These are phyloP conservation scores for Choanephora cucurbitarum DNA, from an alignment of 371 early-diverging fungal species.

Conservation along the genomic window DNA sequence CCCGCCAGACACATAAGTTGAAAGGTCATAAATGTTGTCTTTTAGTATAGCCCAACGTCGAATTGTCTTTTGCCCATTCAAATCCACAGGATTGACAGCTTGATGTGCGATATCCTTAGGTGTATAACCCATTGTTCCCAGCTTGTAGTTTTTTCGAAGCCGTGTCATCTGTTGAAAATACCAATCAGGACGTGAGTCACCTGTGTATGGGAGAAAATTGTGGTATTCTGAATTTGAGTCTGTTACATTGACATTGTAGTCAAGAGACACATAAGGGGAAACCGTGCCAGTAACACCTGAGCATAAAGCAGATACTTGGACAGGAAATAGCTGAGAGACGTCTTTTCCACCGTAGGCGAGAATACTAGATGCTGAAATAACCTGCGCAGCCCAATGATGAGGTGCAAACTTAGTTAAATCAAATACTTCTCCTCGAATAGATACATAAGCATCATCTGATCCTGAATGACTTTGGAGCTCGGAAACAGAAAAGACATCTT, in stretches of 20 bases:
- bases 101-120: constrained; percentile 32
- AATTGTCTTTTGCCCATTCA: constrained; percentile 14
- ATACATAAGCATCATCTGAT: constrained; percentile 52
- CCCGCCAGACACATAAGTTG: constrained; percentile 51
- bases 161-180: constrained; percentile 51
- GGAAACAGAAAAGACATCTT: constrained; percentile 62
- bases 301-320: constrained; percentile 67
- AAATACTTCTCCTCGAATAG: constrained; percentile 75
- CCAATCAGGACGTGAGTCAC: constrained; percentile 55
- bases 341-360: constrained; percentile 70
- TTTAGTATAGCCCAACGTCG: constrained; percentile 58
- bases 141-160: constrained; percentile 54
- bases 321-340: constrained; percentile 68
- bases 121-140: constrained; percentile 44
- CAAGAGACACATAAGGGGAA: constrained; percentile 33
- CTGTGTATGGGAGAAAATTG: constrained; percentile 40
- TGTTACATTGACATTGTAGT: constrained; percentile 41
- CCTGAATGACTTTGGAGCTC: constrained; percentile 43
- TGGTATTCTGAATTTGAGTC: constrained; percentile 43
- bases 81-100: constrained; percentile 35
- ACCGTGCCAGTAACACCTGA: constrained; percentile 44
- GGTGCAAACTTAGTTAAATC: constrained; percentile 67
- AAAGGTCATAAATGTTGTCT: constrained; percentile 60
- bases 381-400: constrained; percentile 48
- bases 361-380: constrained; percentile 50